Evolutionary conservation across 2,329 filamentous ascomycete genomes (phyloP).

Genomic region (Pleurostoma richardsiae): DNA sequence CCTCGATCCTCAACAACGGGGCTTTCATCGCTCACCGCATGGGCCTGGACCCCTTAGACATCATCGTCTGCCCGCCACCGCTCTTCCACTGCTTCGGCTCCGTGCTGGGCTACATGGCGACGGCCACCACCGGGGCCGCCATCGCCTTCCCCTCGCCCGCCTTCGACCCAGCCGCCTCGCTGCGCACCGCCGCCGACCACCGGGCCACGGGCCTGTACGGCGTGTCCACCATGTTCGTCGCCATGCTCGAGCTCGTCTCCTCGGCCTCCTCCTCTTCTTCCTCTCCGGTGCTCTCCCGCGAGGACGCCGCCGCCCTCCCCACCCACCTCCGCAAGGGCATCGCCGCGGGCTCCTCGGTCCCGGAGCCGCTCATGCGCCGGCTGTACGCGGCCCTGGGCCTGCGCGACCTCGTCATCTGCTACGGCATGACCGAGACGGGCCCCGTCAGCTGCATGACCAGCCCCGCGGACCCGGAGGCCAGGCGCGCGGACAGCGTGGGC

Average conservation of each 20-base stretch:
- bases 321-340: slow-evolving; percentile 75
- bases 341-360: slow-evolving; percentile 81
- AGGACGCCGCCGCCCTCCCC: slow-evolving; percentile 16
- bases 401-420: slow-evolving; percentile 83
- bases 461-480: slow-evolving; percentile 67
- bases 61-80: slow-evolving; percentile 79
- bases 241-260: slow-evolving; percentile 74
- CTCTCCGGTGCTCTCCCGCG: slow-evolving; percentile 6
- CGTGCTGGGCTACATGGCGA: slow-evolving; percentile 94
- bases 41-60: slow-evolving; percentile 68
- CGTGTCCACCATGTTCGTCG: slow-evolving; percentile 91
- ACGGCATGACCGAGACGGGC: slow-evolving; percentile 91
- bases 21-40: slow-evolving; percentile 79
- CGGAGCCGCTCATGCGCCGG: slow-evolving; percentile 72
- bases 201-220: slow-evolving; percentile 69
- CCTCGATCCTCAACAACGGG: slow-evolving; percentile 89
- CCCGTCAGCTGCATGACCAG: slow-evolving; percentile 78
- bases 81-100: slow-evolving; percentile 89
- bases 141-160: slow-evolving; percentile 85
- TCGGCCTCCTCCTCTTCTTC: slow-evolving; percentile 25
- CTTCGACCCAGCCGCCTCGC: slow-evolving; percentile 72
- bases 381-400: slow-evolving; percentile 72
- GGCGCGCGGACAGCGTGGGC: slow-evolving; percentile 73
- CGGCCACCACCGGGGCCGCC: slow-evolving; percentile 70
- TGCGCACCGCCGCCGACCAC: slow-evolving; percentile 51